Percentiles rank a stretch among this genome's conserved stretches.
phyloP scores from a whole-genome alignment of 352 stramenopile genomes.

The Globisporangium mamillatum region DNA sequence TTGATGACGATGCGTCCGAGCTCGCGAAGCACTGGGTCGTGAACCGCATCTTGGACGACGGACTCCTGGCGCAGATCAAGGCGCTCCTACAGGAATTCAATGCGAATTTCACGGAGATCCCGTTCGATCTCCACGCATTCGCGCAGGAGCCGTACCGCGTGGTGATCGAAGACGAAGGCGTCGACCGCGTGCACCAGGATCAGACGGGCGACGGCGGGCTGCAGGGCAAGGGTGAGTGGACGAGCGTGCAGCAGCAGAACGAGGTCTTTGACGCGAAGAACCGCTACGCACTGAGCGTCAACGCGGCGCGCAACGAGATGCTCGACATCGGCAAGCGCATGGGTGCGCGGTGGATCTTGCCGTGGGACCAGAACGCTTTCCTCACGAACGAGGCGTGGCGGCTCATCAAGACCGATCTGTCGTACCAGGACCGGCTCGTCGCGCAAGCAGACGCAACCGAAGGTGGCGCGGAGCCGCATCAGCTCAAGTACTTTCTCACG shows the following conservation, averaged over 20 bases:
- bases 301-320: conserved; percentile 47
- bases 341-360: conserved; percentile 44
- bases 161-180: conserved; percentile 37
- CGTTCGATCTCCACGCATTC: conserved; percentile 34
- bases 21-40: conserved; percentile 48
- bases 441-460: background rate
- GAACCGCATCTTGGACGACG: conserved; percentile 40
- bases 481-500: conserved; percentile 49
- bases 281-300: conserved; percentile 49
- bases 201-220: background rate
- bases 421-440: conserved; percentile 11
- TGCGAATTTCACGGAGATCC: conserved; percentile 39
- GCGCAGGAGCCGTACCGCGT: conserved; percentile 36
- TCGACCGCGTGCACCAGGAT: conserved; percentile 32
- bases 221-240: conserved; percentile 30
- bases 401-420: conserved; percentile 32
- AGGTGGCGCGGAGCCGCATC: background rate
- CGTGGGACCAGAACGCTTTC: conserved; percentile 59
- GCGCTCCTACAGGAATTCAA: conserved; percentile 34
- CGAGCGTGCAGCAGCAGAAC: conserved; percentile 26
- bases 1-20: conserved; percentile 23
- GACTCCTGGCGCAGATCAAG: conserved; percentile 25
- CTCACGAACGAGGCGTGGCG: conserved; percentile 38
- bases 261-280: conserved; percentile 51
- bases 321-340: conserved; percentile 31